Percentiles rank a stretch among this genome's conserved stretches.
These are phyloP conservation scores for Cardamine chenopodiifolia DNA, from an alignment of 345 rosid genomes.

Conservation along the genomic window DNA sequence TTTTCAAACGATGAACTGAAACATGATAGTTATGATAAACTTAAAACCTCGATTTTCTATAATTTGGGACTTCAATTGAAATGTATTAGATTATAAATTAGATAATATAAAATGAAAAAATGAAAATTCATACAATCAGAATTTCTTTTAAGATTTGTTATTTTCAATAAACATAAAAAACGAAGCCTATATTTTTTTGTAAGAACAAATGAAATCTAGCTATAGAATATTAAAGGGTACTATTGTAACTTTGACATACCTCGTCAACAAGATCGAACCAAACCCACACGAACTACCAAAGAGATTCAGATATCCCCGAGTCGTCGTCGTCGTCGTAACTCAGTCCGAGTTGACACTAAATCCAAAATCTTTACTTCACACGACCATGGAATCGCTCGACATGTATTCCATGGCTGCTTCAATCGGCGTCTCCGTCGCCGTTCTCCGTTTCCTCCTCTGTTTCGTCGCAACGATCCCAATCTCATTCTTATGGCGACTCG, in stretches of 20 bases:
- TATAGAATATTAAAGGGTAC: not conserved
- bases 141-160: not conserved
- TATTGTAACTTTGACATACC: not conserved
- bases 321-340: conserved; percentile 17
- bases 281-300: conserved; percentile 18
- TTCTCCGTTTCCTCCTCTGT: conserved; percentile 81
- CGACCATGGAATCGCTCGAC: conserved; percentile 46
- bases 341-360: not conserved
- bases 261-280: conserved; percentile 22
- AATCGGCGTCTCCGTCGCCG: conserved; percentile 86
- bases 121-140: not conserved
- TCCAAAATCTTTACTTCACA: not conserved
- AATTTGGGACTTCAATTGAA: too few species aligned
- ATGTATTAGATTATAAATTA: too few species aligned
- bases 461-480: conserved; percentile 85
- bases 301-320: conserved; percentile 5
- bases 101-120: not conserved
- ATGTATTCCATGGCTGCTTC: conserved; percentile 70
- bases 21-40: not conserved
- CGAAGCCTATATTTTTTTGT: not conserved
- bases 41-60: too few species aligned
- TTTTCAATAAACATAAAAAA: not conserved
- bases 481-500: conserved; percentile 62
- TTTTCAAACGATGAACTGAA: too few species aligned
- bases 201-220: not conserved